phyloP scores from a whole-genome alignment of 805 yeast genomes.

The Metschnikowia vanudenii region DNA sequence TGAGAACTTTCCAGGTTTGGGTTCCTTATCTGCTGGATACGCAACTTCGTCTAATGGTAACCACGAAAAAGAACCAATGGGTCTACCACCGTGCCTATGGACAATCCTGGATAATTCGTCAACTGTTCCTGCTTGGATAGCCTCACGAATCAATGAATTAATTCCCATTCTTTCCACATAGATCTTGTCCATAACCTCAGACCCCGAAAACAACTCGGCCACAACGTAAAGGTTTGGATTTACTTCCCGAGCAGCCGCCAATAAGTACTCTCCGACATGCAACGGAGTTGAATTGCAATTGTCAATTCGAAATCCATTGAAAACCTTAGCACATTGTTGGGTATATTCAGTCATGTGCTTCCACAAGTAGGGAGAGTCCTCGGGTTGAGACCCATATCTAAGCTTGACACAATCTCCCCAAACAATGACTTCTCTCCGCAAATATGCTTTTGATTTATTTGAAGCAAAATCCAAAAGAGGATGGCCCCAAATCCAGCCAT shows the following conservation, averaged over 20 bases:
- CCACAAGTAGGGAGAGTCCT: conserved; percentile 91
- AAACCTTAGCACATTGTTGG: conserved; percentile 64
- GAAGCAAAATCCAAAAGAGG: conserved; percentile 95
- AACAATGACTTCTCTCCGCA: conserved; percentile 88
- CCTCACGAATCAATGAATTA: conserved; percentile 87
- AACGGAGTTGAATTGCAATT: conserved; percentile 96
- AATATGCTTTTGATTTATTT: conserved; percentile 68
- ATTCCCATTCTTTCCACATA: conserved; percentile 91
- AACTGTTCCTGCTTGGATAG: conserved; percentile 94
- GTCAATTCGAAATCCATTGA: conserved; percentile 89
- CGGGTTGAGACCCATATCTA: conserved; percentile 73
- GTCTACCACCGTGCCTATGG: conserved; percentile 92
- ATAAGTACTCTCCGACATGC: conserved; percentile 85
- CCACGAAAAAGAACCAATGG: conserved; percentile 88
- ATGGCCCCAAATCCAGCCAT: conserved; percentile 98
- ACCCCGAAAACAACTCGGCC: conserved; percentile 92
- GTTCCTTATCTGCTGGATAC: conserved; percentile 55
- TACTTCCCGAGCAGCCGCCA: conserved; percentile 82
- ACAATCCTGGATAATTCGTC: conserved; percentile 81
- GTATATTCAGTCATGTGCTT: conserved; percentile 79
- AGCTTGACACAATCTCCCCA: conserved; percentile 98
- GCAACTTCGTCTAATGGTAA: conserved; percentile 73
- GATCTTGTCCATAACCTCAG: conserved; percentile 84
- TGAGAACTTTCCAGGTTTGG: conserved; percentile 24
- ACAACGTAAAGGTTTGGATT: conserved; percentile 89